Evolutionary conservation across 2,329 filamentous ascomycete species (phyloP).

Genomic region (Ustulina deusta): DNA sequence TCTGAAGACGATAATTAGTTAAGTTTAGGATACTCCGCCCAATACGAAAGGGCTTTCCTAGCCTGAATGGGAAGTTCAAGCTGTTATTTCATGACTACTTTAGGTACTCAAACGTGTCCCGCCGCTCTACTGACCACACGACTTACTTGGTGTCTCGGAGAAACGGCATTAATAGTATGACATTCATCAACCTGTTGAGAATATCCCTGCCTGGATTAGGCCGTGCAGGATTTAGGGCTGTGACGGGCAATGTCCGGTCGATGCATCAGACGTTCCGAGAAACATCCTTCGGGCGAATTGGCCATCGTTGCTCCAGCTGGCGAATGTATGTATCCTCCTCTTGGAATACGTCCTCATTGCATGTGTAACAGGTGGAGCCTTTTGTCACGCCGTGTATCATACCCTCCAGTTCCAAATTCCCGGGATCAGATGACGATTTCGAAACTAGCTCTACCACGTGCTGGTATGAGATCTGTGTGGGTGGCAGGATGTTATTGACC

Average conservation of each 20-base stretch:
- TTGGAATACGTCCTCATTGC: not conserved
- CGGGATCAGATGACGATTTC: conserved; percentile 21
- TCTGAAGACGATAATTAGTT: not conserved
- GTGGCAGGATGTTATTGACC: not conserved
- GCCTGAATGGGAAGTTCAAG: not conserved
- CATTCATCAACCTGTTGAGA: not conserved
- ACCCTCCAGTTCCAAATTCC: conserved; percentile 25
- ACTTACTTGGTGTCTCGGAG: not conserved
- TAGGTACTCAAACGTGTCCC: not conserved
- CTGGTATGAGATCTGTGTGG: not conserved
- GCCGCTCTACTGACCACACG: not conserved
- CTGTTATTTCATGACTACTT: not conserved
- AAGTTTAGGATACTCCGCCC: not conserved
- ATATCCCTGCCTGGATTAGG: not conserved
- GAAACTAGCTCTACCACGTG: conserved; percentile 8
- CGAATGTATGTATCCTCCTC: not conserved
- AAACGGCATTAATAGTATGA: not conserved
- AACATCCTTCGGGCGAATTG: not conserved
- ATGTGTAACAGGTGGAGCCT: not conserved
- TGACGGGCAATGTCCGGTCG: not conserved
- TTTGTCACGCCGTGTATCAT: conserved; percentile 6
- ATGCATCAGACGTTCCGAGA: not conserved
- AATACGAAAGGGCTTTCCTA: not conserved
- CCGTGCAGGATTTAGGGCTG: not conserved
- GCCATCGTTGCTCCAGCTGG: no score